Percentiles rank a stretch among this genome's conserved stretches.
Evolutionary conservation across 2,329 filamentous ascomycete species (phyloP).

Genomic region (Lachnellula arida): DNA sequence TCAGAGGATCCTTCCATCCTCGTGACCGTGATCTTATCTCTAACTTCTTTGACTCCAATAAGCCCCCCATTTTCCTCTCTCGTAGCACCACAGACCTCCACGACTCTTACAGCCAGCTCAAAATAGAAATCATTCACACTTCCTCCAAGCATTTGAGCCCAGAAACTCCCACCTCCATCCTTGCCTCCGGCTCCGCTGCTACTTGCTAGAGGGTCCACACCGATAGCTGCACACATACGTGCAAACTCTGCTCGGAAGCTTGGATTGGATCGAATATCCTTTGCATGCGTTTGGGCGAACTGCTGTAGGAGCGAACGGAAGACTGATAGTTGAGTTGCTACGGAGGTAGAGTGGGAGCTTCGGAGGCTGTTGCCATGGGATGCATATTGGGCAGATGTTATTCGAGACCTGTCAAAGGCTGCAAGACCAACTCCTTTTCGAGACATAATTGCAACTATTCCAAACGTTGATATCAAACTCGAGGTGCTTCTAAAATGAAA

Average conservation of each 20-base stretch:
- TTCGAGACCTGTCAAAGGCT: constrained; percentile 79
- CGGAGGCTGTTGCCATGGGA: constrained; percentile 86
- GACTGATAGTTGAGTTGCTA: constrained; percentile 89
- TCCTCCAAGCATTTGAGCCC: constrained; percentile 86
- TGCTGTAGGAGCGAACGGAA: constrained; percentile 94
- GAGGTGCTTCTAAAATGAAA: not conserved
- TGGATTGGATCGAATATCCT: constrained; percentile 93
- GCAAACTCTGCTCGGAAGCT: constrained; percentile 95
- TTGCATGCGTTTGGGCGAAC: constrained; percentile 90
- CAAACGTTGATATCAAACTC: not conserved
- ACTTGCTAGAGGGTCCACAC: constrained; percentile 87
- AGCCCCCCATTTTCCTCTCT: constrained; percentile 88
- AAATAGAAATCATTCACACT: constrained; percentile 99
- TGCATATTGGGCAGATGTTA: constrained; percentile 85
- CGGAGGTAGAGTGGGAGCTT: constrained; percentile 74
- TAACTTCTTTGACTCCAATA: constrained; percentile 77
- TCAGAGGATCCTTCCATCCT: constrained; percentile 70
- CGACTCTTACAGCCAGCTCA: constrained; percentile 89
- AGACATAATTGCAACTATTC: constrained; percentile 44
- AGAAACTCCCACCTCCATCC: constrained; percentile 62
- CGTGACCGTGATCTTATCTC: constrained; percentile 67
- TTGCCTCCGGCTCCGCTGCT: constrained; percentile 47
- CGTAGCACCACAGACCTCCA: constrained; percentile 85
- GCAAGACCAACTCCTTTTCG: constrained; percentile 85
- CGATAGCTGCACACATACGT: constrained; percentile 96